Evolutionary conservation across 169 alveolate genomes (phyloP), one percentile per base, ranked within the genome.

Genomic region (Plasmodium vinckei): DNA sequence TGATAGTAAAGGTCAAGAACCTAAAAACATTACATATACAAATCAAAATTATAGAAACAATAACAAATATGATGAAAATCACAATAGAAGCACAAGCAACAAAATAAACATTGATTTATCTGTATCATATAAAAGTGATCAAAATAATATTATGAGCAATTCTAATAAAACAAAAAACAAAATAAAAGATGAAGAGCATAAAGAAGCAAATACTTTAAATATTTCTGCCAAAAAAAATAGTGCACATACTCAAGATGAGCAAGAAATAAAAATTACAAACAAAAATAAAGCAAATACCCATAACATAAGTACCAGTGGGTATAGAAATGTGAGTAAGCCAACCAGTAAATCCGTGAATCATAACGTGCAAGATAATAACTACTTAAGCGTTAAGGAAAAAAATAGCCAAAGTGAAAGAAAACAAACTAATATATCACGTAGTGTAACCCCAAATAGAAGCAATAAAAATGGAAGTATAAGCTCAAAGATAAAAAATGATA

Each of bases 401-500:
- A 33, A 33, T 33, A 33, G 42, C 42, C 42, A 33, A 33, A 33
- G 42, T 33, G 42, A 33, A 33, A 33, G 3, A 33, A 33, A 33
- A 33, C 42, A 7, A 33, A 33, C 42, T 33, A 33, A 7, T 33
- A 33, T 33, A 4, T 33, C 42, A 33, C 42, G 42, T 4, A 51
- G 6, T 51, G 59, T 51, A 51, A 51, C n/a, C 19, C n/a, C 19
- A 13, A 51, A 12, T 51, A 51, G 6, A 6, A 77, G 42, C 64
- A 13, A 56, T n/a, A 77, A 77, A 64, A 57, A 46, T 46, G 9
- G 63, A 51, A 77, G 53, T 51, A 69, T 77, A 42, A 49, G 59
- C 4, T 77, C 88, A 6, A 77, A 77, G 56, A 77, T 77, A 63
- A 77, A 77, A 63, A 77, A 77, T 51, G 88, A 77, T 15, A 64